phyloP scores from a whole-genome alignment of 208 protist species.

The Leishmania braziliensis region DNA sequence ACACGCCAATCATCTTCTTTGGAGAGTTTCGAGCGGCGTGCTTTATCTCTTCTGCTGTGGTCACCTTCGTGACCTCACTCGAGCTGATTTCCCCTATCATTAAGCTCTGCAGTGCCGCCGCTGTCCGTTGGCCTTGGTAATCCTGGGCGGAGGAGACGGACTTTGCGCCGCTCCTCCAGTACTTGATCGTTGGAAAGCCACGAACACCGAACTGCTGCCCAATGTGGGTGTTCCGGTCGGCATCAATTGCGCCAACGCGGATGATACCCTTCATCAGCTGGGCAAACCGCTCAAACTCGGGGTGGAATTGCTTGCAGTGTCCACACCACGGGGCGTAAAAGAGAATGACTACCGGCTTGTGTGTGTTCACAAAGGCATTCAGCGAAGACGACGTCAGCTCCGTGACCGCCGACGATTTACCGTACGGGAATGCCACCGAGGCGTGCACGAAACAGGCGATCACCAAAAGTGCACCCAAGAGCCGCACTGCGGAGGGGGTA shows the following conservation, averaged over 20 bases:
- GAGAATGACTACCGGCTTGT: constrained; percentile 90
- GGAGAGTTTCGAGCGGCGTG: constrained; percentile 32
- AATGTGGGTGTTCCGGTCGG: constrained; percentile 65
- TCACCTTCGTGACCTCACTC: constrained; percentile 33
- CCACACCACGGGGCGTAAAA: constrained; percentile 97
- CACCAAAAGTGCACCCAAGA: constrained; percentile 21
- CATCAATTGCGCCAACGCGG: constrained; percentile 87
- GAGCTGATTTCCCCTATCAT: constrained; percentile 57
- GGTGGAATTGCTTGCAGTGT: constrained; percentile 94
- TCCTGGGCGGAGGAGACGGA: constrained; percentile 51
- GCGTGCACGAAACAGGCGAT: constrained; percentile 3
- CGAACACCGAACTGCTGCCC: constrained; percentile 75
- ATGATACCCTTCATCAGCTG: constrained; percentile 70
- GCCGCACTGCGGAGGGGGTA: not conserved
- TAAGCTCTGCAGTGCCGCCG: constrained; percentile 60
- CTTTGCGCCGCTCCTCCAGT: constrained; percentile 78
- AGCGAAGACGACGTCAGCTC: constrained; percentile 76
- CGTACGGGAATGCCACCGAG: constrained; percentile 62
- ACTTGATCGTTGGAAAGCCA: constrained; percentile 95
- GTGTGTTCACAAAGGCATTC: constrained; percentile 68
- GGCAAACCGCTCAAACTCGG: constrained; percentile 87
- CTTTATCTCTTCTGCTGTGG: constrained; percentile 35
- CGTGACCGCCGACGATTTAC: constrained; percentile 53
- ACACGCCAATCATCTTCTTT: constrained; percentile 51
- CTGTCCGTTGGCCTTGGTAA: constrained; percentile 72